phyloP scores from a whole-genome alignment of 805 yeast species.

The Yarrowia sp. region DNA sequence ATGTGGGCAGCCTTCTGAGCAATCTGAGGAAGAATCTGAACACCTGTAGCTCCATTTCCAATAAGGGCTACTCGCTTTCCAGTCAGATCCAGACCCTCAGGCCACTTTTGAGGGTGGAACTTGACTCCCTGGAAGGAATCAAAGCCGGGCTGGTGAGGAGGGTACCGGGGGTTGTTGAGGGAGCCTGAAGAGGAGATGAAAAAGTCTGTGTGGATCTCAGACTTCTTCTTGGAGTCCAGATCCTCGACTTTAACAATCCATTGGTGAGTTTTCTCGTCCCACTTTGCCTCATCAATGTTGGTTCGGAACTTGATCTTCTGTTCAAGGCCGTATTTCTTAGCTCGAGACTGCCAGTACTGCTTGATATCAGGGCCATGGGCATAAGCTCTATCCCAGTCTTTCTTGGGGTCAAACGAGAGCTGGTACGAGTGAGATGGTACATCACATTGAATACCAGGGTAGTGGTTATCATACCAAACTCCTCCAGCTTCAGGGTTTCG shows the following conservation, averaged over 20 bases:
- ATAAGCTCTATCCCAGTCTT: conserved; percentile 34
- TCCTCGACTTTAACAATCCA: conserved; percentile 29
- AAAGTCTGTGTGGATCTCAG: conserved; percentile 31
- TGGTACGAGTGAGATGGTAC: conserved; percentile 37
- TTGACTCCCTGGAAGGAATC: conserved; percentile 36
- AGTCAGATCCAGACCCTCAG: conserved; percentile 33
- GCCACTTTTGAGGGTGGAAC: conserved; percentile 41
- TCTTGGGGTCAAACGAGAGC: conserved; percentile 36
- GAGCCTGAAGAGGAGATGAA: conserved; percentile 35
- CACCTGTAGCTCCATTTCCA: conserved; percentile 42
- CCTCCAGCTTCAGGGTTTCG: conserved; percentile 37
- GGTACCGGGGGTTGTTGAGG: conserved; percentile 36
- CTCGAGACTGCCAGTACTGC: conserved; percentile 32
- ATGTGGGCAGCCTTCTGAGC: conserved; percentile 32
- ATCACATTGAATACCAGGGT: conserved; percentile 36
- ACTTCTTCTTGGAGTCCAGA: conserved; percentile 21
- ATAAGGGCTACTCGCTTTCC: conserved; percentile 38
- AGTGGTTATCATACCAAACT: conserved; percentile 34
- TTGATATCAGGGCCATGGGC: conserved; percentile 35
- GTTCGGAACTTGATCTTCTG: conserved; percentile 30
- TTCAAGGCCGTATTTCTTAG: conserved; percentile 33
- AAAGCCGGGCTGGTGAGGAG: conserved; percentile 35
- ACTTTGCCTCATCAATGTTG: conserved; percentile 33
- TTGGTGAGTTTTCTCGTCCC: conserved; percentile 29
- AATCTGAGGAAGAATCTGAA: conserved; percentile 38